These are phyloP conservation scores for Yamadazyma spencermartinsiae DNA, from an alignment of 1,139 yeast species.

Conservation along the genomic window DNA sequence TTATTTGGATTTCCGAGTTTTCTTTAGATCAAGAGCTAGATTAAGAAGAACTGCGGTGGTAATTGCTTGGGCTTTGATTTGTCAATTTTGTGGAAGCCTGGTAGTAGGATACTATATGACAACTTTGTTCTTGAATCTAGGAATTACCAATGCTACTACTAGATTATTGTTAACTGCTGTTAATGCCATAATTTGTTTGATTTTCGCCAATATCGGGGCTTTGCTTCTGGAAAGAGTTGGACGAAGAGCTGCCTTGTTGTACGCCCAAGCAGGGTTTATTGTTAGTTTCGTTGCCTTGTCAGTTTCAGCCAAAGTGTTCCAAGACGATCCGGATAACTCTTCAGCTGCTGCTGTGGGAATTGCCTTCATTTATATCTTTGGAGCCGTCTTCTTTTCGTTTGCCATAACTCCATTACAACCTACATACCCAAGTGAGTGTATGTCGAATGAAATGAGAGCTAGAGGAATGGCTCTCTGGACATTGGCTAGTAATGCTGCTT, in stretches of 20 bases:
- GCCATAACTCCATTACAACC: slow-evolving; percentile 19
- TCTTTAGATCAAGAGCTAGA: slow-evolving; percentile 7
- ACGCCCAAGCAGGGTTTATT: slow-evolving; percentile 14
- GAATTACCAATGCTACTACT: slow-evolving; percentile 17
- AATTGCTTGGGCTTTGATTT: slow-evolving; percentile 11
- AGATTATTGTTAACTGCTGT: slow-evolving; percentile 19
- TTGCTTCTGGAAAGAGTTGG: slow-evolving; percentile 13
- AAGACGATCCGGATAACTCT: slow-evolving; percentile 4
- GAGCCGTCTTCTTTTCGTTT: slow-evolving; percentile 17
- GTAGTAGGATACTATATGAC: slow-evolving; percentile 20
- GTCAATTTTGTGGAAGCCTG: slow-evolving; percentile 17
- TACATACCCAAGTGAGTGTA: slow-evolving; percentile 17
- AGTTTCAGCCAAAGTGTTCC: slow-evolving; percentile 13
- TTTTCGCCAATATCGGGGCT: slow-evolving; percentile 18
- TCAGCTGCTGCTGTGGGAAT: slow-evolving; percentile 13
- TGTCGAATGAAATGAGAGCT: slow-evolving; percentile 15
- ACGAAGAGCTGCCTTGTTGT: slow-evolving; percentile 18
- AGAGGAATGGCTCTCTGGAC: slow-evolving; percentile 12
- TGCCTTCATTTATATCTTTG: slow-evolving; percentile 17
- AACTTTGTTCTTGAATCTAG: slow-evolving; percentile 17
- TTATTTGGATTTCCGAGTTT: slow-evolving; percentile 10
- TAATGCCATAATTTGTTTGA: slow-evolving; percentile 14
- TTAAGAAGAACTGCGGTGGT: slow-evolving; percentile 8
- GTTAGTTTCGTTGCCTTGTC: slow-evolving; percentile 14
- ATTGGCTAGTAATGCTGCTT: slow-evolving; percentile 13